phyloP scores from a whole-genome alignment of 2,329 filamentous ascomycete genomes.

The Leptosphaerulina australis region DNA sequence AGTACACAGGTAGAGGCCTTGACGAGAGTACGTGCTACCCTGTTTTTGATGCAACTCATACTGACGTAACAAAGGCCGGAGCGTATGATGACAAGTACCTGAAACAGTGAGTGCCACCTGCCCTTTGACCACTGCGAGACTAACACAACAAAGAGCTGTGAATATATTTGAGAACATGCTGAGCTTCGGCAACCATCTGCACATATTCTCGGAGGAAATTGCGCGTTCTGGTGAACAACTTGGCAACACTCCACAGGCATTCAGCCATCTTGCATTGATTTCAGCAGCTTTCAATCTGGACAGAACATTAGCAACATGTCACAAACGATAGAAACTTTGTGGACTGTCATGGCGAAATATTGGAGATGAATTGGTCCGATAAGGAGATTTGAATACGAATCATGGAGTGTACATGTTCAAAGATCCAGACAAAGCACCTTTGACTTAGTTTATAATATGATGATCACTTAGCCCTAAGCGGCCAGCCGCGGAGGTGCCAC shows the following conservation, averaged over 20 bases:
- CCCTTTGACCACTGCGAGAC: neutral
- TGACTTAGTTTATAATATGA: too few species aligned
- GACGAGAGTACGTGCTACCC: too few species aligned
- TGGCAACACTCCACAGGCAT: constrained; percentile 80
- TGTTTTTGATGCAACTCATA: too few species aligned
- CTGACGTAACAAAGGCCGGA: constrained; percentile 35
- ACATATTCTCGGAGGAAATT: constrained; percentile 82
- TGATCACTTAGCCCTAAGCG: constrained; percentile 13
- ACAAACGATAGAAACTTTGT: constrained; percentile 11
- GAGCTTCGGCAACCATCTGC: constrained; percentile 75
- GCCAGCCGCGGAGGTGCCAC: constrained; percentile 10
- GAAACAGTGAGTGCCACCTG: constrained; percentile 32
- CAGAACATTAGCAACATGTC: constrained; percentile 44
- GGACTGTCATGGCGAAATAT: neutral
- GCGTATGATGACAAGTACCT: constrained; percentile 69
- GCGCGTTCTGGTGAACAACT: constrained; percentile 75
- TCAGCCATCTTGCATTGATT: constrained; percentile 76
- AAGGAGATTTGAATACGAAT: constrained; percentile 1
- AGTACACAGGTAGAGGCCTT: too few species aligned
- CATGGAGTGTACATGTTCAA: neutral
- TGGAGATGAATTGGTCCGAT: neutral
- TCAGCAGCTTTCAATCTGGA: constrained; percentile 79
- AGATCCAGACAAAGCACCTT: constrained; percentile 13
- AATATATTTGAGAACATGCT: constrained; percentile 80
- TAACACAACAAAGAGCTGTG: constrained; percentile 54